Evolutionary conservation across 2,329 filamentous ascomycete species (phyloP), one percentile per base, ranked within the genome.

Genomic region (Pestalotiopsis sp.): DNA sequence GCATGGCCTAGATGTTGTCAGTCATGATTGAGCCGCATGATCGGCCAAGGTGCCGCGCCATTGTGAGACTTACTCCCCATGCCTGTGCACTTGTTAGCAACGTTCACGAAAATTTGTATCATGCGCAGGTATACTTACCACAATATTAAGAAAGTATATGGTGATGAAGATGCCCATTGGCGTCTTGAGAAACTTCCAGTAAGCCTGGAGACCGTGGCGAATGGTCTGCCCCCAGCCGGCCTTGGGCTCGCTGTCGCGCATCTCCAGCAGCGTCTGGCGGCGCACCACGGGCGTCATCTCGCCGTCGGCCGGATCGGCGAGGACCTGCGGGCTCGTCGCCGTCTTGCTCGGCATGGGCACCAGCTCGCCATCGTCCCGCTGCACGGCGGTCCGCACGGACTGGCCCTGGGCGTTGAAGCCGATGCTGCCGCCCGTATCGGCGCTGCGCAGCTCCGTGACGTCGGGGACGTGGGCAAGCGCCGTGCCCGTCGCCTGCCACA

Each of bases 401-500:
- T 77, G 76, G 58, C 76, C 76, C 36, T 77, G 75, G 14, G 73
- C 67, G 59, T 73, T 76, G 71, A 77, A 77, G 2, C 68, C 68
- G 67, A 77, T 77, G 67, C 64, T 64, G 63, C 72, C 76, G 60
- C 76, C 76, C 0, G 71, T 72, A 20, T 75, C 70, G 20, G 73
- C 67, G 63, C 76, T 75, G 64, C 76, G 74, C 6, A 77, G 73
- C 68, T 77, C 76, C 0, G 72, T 73, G 39, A 77, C 71, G 39
- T 74, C 76, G 25, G 76, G 76, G 3, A 75, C 76, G 58, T 77
- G 75, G 14, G 75, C 76, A 62, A 77, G 76, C 59, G 75, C 76
- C 17, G 75, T 77, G 62, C 76, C 75, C 52, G 76, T 71, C 63
- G 75, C 75, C 70, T 77, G 75, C 76, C 76, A 77, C 67, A 75